Base-by-base conservation (phyloP, 805 yeast genomes). In the Barnettozyma populi region DNA sequence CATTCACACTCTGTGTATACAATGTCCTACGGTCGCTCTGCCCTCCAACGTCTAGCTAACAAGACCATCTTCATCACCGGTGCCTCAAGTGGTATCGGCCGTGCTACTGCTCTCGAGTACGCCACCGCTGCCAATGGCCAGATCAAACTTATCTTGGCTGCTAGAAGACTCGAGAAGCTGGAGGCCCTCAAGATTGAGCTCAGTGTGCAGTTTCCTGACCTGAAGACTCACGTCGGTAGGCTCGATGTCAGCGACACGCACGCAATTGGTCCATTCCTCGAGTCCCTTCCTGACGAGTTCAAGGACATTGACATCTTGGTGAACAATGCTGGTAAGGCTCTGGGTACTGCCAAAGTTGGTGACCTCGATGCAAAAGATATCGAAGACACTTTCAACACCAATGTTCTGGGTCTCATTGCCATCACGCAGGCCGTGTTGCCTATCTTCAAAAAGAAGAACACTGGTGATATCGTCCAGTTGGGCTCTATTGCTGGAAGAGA, bases 1-100 rank as follows among this genome's bases (percentile, higher is more conserved):
- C 21, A 35, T 13, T 8, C 8, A 35, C 37, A 35, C 13, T 8
- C 13, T 9, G 13, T 25, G 29, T 11, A 25, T 20, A 16, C 44
- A 13, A 80, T 80, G 85, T 82, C 89, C 7, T 79, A 73, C 69
- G 90, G 90, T 55, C 52, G 74, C 43, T 76, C 73, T 57, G 94
- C 96, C 48, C 89, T 90, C 43, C 80, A 84, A 64, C 78, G 97
- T 65, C 71, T 92, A 31, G 81, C 84, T 31, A 85, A 84, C 40
- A 90, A 92, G 63, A 80, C 80, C 21, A 75, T 88, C 16, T 76
- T 92, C 36, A 84, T 92, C 60, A 88, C 98, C 18, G 98, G 98
- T 52, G 98, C 97, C 11, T 86, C 96, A 35, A 82, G 96, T 8
- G 98, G 99, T 46, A 92, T 92, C 59, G 99, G 98, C 18, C 81